Base-by-base conservation (phyloP, 2,329 filamentous ascomycete species). In the Alternaria solani region DNA sequence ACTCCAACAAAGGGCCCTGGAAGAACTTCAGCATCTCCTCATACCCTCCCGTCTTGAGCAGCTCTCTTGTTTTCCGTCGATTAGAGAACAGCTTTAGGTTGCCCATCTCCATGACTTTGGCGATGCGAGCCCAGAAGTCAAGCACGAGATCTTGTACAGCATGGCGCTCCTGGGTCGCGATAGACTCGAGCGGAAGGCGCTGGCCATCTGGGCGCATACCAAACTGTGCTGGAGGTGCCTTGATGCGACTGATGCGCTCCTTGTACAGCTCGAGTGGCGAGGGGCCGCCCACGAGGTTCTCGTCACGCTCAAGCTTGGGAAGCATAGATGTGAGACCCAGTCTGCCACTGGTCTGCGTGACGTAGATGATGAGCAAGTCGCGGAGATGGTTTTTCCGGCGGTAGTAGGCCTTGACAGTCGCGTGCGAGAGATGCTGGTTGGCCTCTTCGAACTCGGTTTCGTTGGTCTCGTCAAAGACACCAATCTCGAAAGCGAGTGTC, bases 241-340 rank as follows among this genome's bases (percentile, higher is more conserved):
- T 74, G 55, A 78, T 77, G 39, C 68, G 64, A 48, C 69, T 69
- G 25, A 77, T 70, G n/a, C 77, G 76, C 56, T 78, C 75, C 28
- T 75, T 68, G 52, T 77, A 77, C 23, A 75, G 55, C 47, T 78
- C 70, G 12, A 74, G 71, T 2, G 77, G 75, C 0, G 74, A 76
- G 8, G 68, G 71, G 0, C 71, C 66, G 20, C 68, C 61, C 4
- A 62, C 57, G 7, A 73, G 52, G 25, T 68, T 70, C 52, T 73
- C 69, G 20, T 74, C 71, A 14, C 71, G 70, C 41, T 77, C 70
- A 20, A 76, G 69, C 54, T 78, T 78, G 2, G 94, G 93, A 2
- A 97, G 89, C 92, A 97, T 97, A 52, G 92, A 96, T 0, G 93
- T 96, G 83, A 96, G 92, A 1, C 93, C 94, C 11, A 99, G 85